Evolutionary conservation across 177 flowering plant species (phyloP).

Genomic region (Vitis hybrid): DNA sequence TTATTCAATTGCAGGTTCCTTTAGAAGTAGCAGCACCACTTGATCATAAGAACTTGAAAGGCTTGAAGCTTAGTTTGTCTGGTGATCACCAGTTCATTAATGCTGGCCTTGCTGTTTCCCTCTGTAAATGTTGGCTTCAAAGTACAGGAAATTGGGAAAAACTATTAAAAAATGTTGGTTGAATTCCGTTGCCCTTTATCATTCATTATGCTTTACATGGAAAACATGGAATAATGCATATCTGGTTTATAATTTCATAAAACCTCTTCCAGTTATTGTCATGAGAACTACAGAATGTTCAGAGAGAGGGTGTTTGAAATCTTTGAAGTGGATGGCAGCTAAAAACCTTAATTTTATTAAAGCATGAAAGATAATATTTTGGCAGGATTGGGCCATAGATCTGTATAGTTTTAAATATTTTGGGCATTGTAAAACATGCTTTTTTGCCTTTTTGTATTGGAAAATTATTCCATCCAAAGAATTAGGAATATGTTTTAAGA

Average conservation of each 20-base stretch:
- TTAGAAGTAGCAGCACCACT: constrained; percentile 62
- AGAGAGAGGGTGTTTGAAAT: background rate
- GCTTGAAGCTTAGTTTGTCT: constrained; percentile 62
- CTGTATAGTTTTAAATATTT: too few relatives aligned
- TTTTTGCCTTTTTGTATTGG: background rate
- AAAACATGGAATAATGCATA: background rate
- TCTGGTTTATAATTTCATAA: background rate
- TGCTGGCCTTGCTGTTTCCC: constrained; percentile 87
- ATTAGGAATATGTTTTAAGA: background rate
- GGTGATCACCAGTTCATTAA: constrained; percentile 88
- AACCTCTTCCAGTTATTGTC: too few relatives aligned
- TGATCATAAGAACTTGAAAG: constrained; percentile 41
- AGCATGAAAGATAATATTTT: too few relatives aligned
- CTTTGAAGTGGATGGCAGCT: too few relatives aligned
- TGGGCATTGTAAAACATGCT: too few relatives aligned
- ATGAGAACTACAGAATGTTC: background rate
- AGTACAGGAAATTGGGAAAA: constrained; percentile 63
- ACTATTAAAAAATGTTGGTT: constrained; percentile 47
- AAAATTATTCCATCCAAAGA: background rate
- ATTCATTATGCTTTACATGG: background rate
- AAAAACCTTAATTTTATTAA: too few relatives aligned
- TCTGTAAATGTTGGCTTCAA: constrained; percentile 79
- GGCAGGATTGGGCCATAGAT: too few relatives aligned
- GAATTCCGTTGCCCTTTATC: constrained; percentile 1
- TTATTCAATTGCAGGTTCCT: constrained; percentile 55